These are phyloP conservation scores for Eustoma russellianum DNA, from an alignment of 257 asterid species.

Conservation along the genomic window DNA sequence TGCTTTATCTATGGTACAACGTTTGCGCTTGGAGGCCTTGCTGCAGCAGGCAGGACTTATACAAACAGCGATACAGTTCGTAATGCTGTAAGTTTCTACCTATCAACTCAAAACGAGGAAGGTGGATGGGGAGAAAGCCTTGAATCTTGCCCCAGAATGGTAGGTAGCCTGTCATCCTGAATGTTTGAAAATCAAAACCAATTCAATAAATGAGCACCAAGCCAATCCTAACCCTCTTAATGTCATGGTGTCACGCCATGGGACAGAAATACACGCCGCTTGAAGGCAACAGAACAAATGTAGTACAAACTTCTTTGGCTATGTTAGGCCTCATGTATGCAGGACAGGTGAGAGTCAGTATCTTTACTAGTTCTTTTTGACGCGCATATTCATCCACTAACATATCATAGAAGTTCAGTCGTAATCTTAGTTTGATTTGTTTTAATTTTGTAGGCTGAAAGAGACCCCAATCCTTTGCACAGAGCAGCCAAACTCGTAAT, in stretches of 20 bases:
- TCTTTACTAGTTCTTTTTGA: background rate
- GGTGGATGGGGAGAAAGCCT: constrained; percentile 91
- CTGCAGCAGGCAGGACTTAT: constrained; percentile 46
- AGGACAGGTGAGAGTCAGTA: constrained; percentile 47
- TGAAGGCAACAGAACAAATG: constrained; percentile 62
- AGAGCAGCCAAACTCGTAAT: constrained; percentile 66
- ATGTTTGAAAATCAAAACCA: too few relatives aligned
- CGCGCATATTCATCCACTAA: background rate
- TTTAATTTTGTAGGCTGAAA: constrained; percentile 31
- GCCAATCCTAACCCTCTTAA: background rate
- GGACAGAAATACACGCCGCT: constrained; percentile 63
- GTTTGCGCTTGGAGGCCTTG: constrained; percentile 43
- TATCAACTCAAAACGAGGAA: constrained; percentile 54
- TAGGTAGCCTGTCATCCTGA: constrained; percentile 1
- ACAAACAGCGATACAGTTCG: constrained; percentile 41
- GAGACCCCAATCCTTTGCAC: constrained; percentile 66
- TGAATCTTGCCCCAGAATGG: constrained; percentile 81
- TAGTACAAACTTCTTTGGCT: constrained; percentile 83
- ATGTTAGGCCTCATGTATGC: constrained; percentile 68
- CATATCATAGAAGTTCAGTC: background rate
- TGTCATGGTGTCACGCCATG: background rate
- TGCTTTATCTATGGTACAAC: constrained; percentile 72
- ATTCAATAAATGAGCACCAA: background rate
- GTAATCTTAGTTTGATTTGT: background rate
- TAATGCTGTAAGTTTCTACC: constrained; percentile 42